Evolutionary conservation across 192 early-diverging fungal species (phyloP).

Genomic region (Coemansia aciculifera): DNA sequence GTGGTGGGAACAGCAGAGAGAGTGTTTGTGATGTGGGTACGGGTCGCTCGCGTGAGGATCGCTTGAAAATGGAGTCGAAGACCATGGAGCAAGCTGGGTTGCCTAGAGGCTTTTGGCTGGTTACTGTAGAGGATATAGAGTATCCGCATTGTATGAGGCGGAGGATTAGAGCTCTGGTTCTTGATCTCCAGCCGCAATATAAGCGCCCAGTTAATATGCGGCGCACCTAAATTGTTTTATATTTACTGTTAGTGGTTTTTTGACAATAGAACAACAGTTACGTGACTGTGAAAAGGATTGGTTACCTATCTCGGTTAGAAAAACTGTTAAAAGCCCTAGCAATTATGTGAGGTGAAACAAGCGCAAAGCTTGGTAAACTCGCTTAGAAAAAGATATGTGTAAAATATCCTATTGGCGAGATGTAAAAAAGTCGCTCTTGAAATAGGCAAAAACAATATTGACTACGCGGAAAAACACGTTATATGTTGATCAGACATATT

Average conservation of each 20-base stretch:
- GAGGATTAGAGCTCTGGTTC: slow-evolving; percentile 42
- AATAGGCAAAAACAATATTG: neutral
- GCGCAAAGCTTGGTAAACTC: too few relatives aligned
- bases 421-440: neutral
- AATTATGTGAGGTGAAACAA: too few relatives aligned
- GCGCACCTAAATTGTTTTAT: neutral
- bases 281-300: too few relatives aligned
- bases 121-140: slow-evolving; percentile 55
- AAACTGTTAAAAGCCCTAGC: too few relatives aligned
- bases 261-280: too few relatives aligned
- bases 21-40: neutral
- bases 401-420: too few relatives aligned
- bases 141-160: slow-evolving; percentile 52
- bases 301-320: too few relatives aligned
- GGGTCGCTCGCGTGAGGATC: slow-evolving; percentile 30
- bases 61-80: slow-evolving; percentile 31
- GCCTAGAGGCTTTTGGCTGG: slow-evolving; percentile 49
- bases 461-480: neutral
- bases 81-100: slow-evolving; percentile 50
- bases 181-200: slow-evolving; percentile 37
- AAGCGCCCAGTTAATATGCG: neutral
- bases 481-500: too few relatives aligned
- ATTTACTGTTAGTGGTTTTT: neutral
- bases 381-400: too few relatives aligned
- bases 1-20: neutral